Percentiles rank a stretch among this genome's conserved stretches.
Evolutionary conservation across 2,329 filamentous ascomycete genomes (phyloP).

Genomic region (Microdochium nivale): DNA sequence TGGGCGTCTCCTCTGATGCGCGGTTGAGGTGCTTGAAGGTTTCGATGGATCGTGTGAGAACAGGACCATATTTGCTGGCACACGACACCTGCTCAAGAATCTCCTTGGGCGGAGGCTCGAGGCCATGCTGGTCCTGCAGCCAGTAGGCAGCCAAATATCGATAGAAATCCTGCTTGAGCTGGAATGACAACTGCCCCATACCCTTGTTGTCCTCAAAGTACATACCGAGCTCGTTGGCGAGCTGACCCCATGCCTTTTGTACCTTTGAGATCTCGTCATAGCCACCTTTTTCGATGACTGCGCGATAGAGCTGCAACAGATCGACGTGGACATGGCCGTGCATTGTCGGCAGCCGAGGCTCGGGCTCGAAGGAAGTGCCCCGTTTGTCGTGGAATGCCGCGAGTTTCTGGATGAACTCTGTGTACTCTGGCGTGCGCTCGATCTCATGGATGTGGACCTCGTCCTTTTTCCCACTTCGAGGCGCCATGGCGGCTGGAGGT

Average conservation of each 20-base stretch:
- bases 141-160: conserved; percentile 84
- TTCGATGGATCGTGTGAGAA: conserved; percentile 71
- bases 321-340: conserved; percentile 71
- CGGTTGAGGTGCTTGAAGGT: conserved; percentile 57
- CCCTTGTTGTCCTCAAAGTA: conserved; percentile 57
- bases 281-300: conserved; percentile 68
- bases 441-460: conserved; percentile 28
- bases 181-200: conserved; percentile 70
- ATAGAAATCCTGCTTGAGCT: conserved; percentile 82
- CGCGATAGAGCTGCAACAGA: conserved; percentile 68
- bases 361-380: conserved; percentile 69
- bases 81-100: conserved; percentile 70
- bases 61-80: conserved; percentile 72
- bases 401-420: conserved; percentile 68
- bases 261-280: conserved; percentile 80
- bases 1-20: conserved; percentile 50
- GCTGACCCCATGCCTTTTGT: conserved; percentile 77
- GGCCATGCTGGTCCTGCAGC: conserved; percentile 67
- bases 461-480: conserved; percentile 11
- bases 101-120: conserved; percentile 78
- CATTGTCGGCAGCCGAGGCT: conserved; percentile 54
- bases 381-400: conserved; percentile 68
- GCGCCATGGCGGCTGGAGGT: background rate
- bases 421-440: conserved; percentile 61
- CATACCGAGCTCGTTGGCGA: conserved; percentile 69